Evolutionary conservation across 2,329 filamentous ascomycete genomes (phyloP).

Genomic region (Aureobasidium namibiae): DNA sequence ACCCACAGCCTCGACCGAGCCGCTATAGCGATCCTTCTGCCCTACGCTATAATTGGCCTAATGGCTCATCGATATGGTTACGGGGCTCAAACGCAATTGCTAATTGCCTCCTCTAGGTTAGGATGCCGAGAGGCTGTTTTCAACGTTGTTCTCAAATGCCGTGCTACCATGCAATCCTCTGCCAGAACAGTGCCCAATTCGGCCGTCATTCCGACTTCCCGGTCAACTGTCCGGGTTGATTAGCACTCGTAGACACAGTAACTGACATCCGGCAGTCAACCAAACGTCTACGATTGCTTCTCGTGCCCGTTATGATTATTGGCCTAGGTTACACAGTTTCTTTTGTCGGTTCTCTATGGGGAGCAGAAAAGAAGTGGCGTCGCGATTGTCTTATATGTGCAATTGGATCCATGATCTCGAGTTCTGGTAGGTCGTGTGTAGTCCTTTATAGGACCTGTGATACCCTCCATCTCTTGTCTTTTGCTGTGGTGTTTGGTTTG

Average conservation of each 20-base stretch:
- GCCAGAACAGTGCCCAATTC: not conserved
- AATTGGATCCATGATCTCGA: not conserved
- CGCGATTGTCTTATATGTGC: conserved; percentile 5
- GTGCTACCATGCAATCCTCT: not conserved
- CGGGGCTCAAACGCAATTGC: not conserved
- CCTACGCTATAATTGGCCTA: not conserved
- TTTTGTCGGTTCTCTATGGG: not conserved
- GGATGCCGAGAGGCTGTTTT: not conserved
- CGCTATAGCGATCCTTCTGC: not conserved
- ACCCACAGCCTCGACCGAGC: not conserved
- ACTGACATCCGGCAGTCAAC: not conserved
- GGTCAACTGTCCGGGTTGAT: not conserved
- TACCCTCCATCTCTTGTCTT: not conserved
- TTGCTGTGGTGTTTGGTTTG: not conserved
- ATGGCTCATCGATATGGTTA: not conserved
- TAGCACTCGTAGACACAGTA: not conserved
- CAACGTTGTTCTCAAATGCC: conserved; percentile 5
- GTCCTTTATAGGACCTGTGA: conserved; percentile 2
- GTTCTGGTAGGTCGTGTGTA: not conserved
- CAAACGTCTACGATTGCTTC: not conserved
- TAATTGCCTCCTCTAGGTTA: not conserved
- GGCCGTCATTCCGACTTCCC: not conserved
- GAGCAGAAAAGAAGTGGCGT: not conserved
- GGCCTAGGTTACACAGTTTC: not conserved
- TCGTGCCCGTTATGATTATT: not conserved